Percentiles rank a stretch among this genome's conserved stretches.
Conservation (phyloP, 768 basidiomycete genomes). For the Lepiota venenata region DNA sequence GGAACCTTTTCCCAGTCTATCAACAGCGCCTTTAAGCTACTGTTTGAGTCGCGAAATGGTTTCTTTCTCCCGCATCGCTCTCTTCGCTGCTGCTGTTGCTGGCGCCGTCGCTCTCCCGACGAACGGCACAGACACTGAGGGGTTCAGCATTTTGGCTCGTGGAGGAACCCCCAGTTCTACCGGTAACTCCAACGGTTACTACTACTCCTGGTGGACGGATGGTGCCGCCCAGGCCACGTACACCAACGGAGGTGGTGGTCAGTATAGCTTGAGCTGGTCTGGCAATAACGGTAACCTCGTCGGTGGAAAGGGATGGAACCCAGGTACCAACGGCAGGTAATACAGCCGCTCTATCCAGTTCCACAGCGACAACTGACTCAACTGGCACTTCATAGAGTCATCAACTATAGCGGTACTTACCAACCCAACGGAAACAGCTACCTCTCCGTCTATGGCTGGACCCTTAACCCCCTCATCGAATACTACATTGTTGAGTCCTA, state of each 20-base stretch:
- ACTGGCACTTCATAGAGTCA: constrained; percentile 22
- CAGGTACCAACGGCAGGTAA: constrained; percentile 24
- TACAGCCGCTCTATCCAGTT: neutral
- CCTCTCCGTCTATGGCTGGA: constrained; percentile 46
- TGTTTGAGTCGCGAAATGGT: neutral
- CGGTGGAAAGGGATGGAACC: constrained; percentile 38
- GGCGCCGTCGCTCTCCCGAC: constrained; percentile 16
- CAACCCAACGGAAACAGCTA: constrained; percentile 37
- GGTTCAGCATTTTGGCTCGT: constrained; percentile 13
- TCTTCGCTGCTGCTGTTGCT: constrained; percentile 17
- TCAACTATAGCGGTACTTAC: constrained; percentile 34
- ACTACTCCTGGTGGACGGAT: constrained; percentile 36
- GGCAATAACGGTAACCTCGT: constrained; percentile 30
- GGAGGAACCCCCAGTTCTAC: constrained; percentile 22
- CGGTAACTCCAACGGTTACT: constrained; percentile 31
- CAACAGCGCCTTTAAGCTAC: no score
- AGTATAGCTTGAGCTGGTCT: constrained; percentile 31
- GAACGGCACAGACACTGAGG: constrained; percentile 18
- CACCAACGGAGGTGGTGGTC: constrained; percentile 29
- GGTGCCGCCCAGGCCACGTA: constrained; percentile 23
- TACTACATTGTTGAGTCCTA: constrained; percentile 44
- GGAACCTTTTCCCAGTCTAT: no score
- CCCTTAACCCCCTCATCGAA: constrained; percentile 40
- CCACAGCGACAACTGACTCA: neutral
- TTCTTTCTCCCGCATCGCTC: constrained; percentile 13